Conservation (phyloP, 106 monocot species). For the Allium sativum region DNA sequence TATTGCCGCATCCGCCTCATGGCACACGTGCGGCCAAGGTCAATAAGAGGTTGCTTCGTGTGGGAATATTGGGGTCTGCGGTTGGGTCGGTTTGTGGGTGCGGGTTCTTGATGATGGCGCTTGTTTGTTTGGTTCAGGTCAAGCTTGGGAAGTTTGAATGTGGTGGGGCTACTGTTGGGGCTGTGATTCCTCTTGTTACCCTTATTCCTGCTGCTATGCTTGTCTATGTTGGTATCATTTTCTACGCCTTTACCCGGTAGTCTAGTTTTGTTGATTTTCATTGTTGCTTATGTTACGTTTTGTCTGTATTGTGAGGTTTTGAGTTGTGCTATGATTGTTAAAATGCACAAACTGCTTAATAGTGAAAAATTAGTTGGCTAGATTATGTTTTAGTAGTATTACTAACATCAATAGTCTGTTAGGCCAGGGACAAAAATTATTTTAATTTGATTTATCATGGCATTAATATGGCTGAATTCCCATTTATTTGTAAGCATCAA, state of each 20-base stretch:
- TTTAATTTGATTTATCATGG: too few species aligned
- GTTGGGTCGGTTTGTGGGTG: conserved; percentile 47
- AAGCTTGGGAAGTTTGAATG: conserved; percentile 64
- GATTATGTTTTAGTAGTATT: too few species aligned
- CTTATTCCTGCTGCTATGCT: conserved; percentile 58
- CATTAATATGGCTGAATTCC: too few species aligned
- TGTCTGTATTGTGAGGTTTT: not conserved
- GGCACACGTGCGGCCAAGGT: conserved; percentile 16
- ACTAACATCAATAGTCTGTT: too few species aligned
- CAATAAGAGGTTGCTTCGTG: conserved; percentile 31
- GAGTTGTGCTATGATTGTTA: not conserved
- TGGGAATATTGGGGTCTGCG: conserved; percentile 48
- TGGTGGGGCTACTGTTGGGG: conserved; percentile 25
- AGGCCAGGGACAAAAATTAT: too few species aligned
- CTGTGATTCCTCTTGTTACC: conserved; percentile 43
- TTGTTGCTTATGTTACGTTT: too few species aligned
- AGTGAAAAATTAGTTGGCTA: too few species aligned
- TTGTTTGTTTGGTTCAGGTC: conserved; percentile 67
- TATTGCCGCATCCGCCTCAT: conserved; percentile 5
- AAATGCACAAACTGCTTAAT: too few species aligned
- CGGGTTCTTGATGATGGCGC: conserved; percentile 66
- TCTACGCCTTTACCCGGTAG: conserved; percentile 76
- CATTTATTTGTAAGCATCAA: too few species aligned
- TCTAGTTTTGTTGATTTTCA: too few species aligned
- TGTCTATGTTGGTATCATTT: conserved; percentile 49